Conservation (phyloP, 352 stramenopile genomes). For the Globisporangium acanthophoron region DNA sequence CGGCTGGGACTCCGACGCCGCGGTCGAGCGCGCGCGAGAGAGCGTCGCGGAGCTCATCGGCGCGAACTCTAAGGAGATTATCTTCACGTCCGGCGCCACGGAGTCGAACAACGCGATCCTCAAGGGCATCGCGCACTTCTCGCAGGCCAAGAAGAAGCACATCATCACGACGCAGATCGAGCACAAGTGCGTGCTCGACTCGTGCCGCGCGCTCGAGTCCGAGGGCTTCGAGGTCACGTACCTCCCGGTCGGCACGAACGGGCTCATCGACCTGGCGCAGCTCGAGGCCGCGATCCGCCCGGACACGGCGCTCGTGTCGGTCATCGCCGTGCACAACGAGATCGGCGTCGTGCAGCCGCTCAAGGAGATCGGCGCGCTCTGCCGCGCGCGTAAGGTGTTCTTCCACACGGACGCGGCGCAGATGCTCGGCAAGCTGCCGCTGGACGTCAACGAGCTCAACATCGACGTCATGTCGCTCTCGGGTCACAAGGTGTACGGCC, state of each 20-base stretch:
- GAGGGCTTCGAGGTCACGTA: conserved; percentile 99
- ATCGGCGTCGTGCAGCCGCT: conserved; percentile 98
- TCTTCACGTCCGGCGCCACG: conserved; percentile 98
- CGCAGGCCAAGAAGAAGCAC: conserved; percentile 95
- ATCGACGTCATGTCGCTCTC: conserved; percentile 99
- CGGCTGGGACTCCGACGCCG: conserved; percentile 97
- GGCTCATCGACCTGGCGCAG: conserved; percentile 93
- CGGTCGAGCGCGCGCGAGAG: conserved; percentile 88
- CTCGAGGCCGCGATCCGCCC: conserved; percentile 92
- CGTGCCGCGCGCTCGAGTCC: conserved; percentile 93
- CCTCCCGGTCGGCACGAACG: conserved; percentile 90
- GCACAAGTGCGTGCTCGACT: conserved; percentile 98
- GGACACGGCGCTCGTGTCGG: conserved; percentile 94
- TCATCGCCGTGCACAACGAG: conserved; percentile 99
- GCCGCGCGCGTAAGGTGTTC: conserved; percentile 91
- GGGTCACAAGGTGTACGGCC: conserved; percentile 98
- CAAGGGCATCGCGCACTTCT: conserved; percentile 97
- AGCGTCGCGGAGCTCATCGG: conserved; percentile 93
- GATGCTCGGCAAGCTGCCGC: conserved; percentile 96
- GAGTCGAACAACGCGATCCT: conserved; percentile 99
- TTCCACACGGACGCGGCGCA: conserved; percentile 99
- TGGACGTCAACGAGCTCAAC: conserved; percentile 98
- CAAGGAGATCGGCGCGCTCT: conserved; percentile 95
- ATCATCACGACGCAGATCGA: conserved; percentile 98
- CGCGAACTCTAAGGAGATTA: conserved; percentile 97